A percentile compares a stretch with the other conserved stretches of the same genome.
phyloP scores from a whole-genome alignment of 2,329 filamentous ascomycete genomes.

The Fusarium robinianum region DNA sequence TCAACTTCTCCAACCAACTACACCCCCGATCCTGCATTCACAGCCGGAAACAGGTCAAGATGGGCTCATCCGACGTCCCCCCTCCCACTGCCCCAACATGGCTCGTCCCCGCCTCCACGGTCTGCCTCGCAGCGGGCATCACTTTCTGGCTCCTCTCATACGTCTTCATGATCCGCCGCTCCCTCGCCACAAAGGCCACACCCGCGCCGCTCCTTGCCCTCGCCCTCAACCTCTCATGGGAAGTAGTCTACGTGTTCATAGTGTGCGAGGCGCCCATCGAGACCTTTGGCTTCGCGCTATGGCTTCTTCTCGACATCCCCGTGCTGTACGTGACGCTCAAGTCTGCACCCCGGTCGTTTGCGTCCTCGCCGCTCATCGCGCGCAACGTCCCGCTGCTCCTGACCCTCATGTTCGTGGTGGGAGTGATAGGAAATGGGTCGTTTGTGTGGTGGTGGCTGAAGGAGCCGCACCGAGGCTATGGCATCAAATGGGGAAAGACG shows the following conservation, averaged over 20 bases:
- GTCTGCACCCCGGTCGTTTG: constrained; percentile 51
- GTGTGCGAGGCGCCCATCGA: constrained; percentile 52
- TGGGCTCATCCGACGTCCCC: constrained; percentile 48
- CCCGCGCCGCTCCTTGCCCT: constrained; percentile 55
- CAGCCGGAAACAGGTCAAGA: no score
- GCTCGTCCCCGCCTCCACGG: constrained; percentile 45
- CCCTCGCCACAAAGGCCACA: constrained; percentile 52
- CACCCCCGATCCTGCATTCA: no score
- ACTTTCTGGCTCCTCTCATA: constrained; percentile 50
- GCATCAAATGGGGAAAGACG: constrained; percentile 52
- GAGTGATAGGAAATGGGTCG: constrained; percentile 45
- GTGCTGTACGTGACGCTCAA: constrained; percentile 53
- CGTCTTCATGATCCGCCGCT: constrained; percentile 52
- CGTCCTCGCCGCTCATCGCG: constrained; percentile 46
- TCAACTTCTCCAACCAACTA: no score
- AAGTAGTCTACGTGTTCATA: constrained; percentile 53
- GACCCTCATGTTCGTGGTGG: constrained; percentile 41
- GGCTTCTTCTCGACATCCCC: constrained; percentile 55
- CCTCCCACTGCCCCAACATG: constrained; percentile 43
- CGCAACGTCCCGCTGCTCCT: constrained; percentile 47
- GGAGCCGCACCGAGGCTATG: constrained; percentile 46
- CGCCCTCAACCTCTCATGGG: constrained; percentile 56
- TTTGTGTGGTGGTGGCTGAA: constrained; percentile 55
- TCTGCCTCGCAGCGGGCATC: constrained; percentile 44
- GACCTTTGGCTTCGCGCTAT: constrained; percentile 49